Evolutionary conservation across 768 basidiomycete genomes (phyloP), one percentile per base, ranked within the genome.

Genomic region (Cystofilobasidium ferigula): DNA sequence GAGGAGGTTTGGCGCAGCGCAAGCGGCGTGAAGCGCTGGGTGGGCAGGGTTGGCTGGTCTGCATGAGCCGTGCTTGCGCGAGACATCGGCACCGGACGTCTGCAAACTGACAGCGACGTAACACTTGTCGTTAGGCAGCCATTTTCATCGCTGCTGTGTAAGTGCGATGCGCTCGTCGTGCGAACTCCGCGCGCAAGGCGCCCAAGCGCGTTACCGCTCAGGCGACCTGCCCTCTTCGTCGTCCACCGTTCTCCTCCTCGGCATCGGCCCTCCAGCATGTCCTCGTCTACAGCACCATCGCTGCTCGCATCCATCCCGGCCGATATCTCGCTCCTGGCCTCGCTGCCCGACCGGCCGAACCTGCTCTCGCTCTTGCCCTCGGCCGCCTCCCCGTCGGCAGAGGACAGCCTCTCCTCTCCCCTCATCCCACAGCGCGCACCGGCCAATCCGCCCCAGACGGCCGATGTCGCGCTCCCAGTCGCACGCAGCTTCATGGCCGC

Each of bases 1-100:
- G 79, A 82, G 70, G 81, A 78, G 2, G 81, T 90, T 0, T 85
- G 83, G 81, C 85, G 88, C 71, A 79, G 76, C 69, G 81, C 77
- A 35, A 76, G 74, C 1, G 90, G 90, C 0, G 87, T 94, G 12
- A 85, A 84, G 22, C 80, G 90, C 73, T 82, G 78, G 65, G 81
- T 89, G n/a, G 79, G 89, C 79, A 76, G 79, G 16, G 78, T 88
- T 1, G 67, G 73, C 28, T 88, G 88, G 87, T 12, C 26, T 54
- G 2, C 51, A 54, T 54, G 51, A 54, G 45, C 13, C n/a, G n/a
- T n/a, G n/a, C n/a, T n/a, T n/a, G n/a, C n/a, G n/a, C n/a, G n/a
- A n/a, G n/a, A n/a, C n/a, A n/a, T n/a, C n/a, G n/a, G n/a, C n/a
- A n/a, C n/a, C n/a, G n/a, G n/a, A n/a, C n/a, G n/a, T n/a, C n/a